Percentiles rank a stretch among this genome's conserved stretches.
phyloP scores from a whole-genome alignment of 2,329 filamentous ascomycete genomes.

The Aspergillus sp. region DNA sequence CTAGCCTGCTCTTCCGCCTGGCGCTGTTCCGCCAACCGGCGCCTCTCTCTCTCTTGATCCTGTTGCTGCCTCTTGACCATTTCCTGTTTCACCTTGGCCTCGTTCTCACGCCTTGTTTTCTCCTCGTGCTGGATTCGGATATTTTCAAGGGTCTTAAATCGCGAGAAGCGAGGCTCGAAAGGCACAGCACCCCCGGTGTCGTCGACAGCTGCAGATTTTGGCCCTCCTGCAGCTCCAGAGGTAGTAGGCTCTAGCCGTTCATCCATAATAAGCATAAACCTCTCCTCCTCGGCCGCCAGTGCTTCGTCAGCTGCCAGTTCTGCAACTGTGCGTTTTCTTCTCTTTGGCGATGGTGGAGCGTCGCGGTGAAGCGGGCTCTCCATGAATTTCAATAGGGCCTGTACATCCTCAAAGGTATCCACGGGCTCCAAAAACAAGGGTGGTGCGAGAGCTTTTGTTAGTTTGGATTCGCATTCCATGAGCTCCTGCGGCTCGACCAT shows the following conservation, averaged over 20 bases:
- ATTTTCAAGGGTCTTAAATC: constrained; percentile 86
- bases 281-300: constrained; percentile 80
- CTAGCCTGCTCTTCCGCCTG: constrained; percentile 45
- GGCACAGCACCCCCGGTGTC: constrained; percentile 68
- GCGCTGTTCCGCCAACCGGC: constrained; percentile 43
- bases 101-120: constrained; percentile 54
- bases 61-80: constrained; percentile 48
- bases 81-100: constrained; percentile 51
- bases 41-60: constrained; percentile 50
- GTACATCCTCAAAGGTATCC: constrained; percentile 65
- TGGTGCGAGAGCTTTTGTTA: constrained; percentile 71
- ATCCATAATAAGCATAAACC: constrained; percentile 90
- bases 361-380: constrained; percentile 76
- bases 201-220: constrained; percentile 68
- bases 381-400: constrained; percentile 69
- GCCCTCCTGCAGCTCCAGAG: constrained; percentile 57
- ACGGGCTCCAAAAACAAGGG: constrained; percentile 78
- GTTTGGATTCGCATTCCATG: constrained; percentile 71
- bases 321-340: constrained; percentile 87
- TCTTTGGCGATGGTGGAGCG: constrained; percentile 78
- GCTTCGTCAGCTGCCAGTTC: constrained; percentile 96
- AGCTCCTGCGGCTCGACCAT: constrained; percentile 74
- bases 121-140: constrained; percentile 78
- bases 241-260: constrained; percentile 69
- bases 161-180: constrained; percentile 83